A percentile compares a stretch with the other conserved stretches of the same genome.
These are phyloP conservation scores for Echeveria elegans DNA, from an alignment of 164 flowering plant genomes.

Conservation along the genomic window DNA sequence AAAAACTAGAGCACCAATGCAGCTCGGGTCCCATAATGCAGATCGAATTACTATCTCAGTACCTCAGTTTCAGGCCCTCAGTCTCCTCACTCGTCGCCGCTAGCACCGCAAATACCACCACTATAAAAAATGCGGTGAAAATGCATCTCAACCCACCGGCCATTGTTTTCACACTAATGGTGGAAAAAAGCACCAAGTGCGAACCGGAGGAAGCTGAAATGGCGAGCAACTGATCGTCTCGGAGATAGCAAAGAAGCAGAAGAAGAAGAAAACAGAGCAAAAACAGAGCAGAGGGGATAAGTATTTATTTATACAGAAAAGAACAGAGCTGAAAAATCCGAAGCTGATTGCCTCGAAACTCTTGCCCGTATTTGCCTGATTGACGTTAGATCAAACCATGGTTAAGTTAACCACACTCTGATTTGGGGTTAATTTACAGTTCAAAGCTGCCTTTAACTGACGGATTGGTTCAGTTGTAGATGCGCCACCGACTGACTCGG, in stretches of 20 bases:
- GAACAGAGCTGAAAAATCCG: neutral
- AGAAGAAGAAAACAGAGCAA: neutral
- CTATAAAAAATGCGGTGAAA: neutral
- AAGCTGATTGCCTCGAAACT: neutral
- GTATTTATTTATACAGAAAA: neutral
- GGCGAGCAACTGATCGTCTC: neutral
- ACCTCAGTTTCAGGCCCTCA: neutral
- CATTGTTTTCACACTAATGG: neutral
- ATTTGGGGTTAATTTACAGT: neutral
- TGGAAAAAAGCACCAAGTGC: too few species aligned
- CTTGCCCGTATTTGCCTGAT: neutral
- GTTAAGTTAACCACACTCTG: neutral
- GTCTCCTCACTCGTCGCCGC: neutral
- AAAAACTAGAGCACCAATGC: neutral
- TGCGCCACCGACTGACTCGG: neutral
- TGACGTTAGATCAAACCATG: neutral
- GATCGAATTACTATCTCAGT: neutral
- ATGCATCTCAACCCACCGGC: conserved; percentile 1
- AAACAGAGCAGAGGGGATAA: neutral
- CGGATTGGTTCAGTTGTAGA: neutral
- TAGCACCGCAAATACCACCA: neutral
- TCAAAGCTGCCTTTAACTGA: conserved; percentile 4
- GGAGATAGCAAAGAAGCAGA: neutral
- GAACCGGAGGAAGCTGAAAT: neutral
- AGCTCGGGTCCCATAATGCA: neutral